Percentiles rank a stretch among this genome's conserved stretches.
Evolutionary conservation across 2,329 filamentous ascomycete genomes (phyloP).

Genomic region (Penicillium sp.): DNA sequence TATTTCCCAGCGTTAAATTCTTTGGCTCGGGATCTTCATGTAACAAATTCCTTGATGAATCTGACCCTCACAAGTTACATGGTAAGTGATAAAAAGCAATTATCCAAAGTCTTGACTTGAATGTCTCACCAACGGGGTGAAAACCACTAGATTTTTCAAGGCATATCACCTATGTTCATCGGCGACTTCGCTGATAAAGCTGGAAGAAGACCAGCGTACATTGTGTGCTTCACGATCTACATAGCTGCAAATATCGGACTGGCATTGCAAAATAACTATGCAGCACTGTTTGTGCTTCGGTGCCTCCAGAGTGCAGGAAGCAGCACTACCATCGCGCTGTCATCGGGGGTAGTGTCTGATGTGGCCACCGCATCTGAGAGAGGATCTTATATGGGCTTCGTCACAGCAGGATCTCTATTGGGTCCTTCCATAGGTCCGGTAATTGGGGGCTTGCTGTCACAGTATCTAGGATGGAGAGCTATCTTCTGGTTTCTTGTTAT

Average conservation of each 20-base stretch:
- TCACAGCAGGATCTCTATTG: constrained; percentile 35
- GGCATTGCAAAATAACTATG: constrained; percentile 43
- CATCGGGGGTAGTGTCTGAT: constrained; percentile 45
- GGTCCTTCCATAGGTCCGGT: constrained; percentile 42
- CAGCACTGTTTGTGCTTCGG: constrained; percentile 42
- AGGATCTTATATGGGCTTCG: constrained; percentile 48
- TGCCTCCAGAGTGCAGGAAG: constrained; percentile 48
- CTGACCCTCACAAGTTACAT: constrained; percentile 34
- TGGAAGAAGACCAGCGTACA: constrained; percentile 56
- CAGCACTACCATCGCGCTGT: constrained; percentile 47
- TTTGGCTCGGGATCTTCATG: constrained; percentile 34
- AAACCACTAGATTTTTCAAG: constrained; percentile 55
- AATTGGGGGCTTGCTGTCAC: constrained; percentile 39
- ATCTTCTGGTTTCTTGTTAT: constrained; percentile 57
- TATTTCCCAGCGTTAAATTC: constrained; percentile 48
- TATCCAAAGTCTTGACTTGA: not conserved
- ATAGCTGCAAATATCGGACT: constrained; percentile 46
- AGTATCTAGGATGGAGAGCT: constrained; percentile 44
- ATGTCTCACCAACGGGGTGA: constrained; percentile 7
- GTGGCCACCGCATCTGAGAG: constrained; percentile 43
- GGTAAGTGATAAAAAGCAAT: constrained; percentile 12
- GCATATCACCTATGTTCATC: constrained; percentile 56
- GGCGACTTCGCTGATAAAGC: constrained; percentile 57
- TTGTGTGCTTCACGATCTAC: constrained; percentile 57
- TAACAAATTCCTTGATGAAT: constrained; percentile 31